Conservation (phyloP, 78 protist genomes). For the Dictyostelium intermedium region DNA sequence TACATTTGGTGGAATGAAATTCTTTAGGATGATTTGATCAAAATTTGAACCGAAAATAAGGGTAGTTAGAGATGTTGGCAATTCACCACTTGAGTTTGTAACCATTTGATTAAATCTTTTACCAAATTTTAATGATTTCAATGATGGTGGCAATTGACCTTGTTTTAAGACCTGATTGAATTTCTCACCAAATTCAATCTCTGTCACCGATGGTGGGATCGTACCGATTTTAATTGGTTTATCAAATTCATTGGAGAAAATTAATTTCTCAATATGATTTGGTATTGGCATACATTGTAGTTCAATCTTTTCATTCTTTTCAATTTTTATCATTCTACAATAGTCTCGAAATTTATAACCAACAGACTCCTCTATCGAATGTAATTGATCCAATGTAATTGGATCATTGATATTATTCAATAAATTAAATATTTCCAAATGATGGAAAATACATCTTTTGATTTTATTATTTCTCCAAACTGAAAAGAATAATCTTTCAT, state of each 20-base stretch:
- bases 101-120: not conserved
- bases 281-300: not conserved
- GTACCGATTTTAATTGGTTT: not conserved
- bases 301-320: not conserved
- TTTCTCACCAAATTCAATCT: not conserved
- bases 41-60: not conserved
- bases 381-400: not conserved
- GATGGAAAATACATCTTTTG: not conserved
- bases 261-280: not conserved
- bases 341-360: not conserved
- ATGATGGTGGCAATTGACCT: not conserved
- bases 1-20: conserved; percentile 1
- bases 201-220: not conserved
- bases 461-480: not conserved
- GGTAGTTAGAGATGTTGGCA: not conserved
- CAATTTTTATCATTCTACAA: not conserved
- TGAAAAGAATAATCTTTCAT: not conserved
- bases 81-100: not conserved
- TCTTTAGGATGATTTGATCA: not conserved
- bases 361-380: not conserved
- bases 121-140: not conserved
- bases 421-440: not conserved
- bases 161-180: not conserved
- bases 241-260: not conserved
- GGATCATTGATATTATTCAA: not conserved